phyloP scores from a whole-genome alignment of 352 stramenopile genomes.

The Phytopythium oedochilum region DNA sequence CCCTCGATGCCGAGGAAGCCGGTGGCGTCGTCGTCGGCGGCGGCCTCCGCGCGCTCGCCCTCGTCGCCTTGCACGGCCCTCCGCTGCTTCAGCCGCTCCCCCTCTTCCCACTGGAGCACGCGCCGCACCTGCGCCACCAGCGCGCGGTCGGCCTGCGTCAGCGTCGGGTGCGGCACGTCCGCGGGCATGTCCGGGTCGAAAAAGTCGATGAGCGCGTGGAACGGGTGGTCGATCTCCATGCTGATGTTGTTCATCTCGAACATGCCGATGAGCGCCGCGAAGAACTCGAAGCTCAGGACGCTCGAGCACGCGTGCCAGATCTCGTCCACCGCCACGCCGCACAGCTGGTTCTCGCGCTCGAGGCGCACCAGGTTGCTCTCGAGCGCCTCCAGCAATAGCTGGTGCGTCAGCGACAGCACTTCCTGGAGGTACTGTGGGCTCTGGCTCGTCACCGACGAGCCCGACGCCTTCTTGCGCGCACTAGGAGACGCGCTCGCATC shows the following conservation, averaged over 20 bases:
- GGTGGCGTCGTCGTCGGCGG: slow-evolving; percentile 17
- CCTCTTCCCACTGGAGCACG: slow-evolving; percentile 43
- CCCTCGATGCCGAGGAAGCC: slow-evolving; percentile 79
- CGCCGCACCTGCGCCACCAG: slow-evolving; percentile 35
- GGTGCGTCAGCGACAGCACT: slow-evolving; percentile 55
- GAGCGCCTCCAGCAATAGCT: slow-evolving; percentile 55
- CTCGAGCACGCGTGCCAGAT: slow-evolving; percentile 58
- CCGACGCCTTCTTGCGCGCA: too few relatives aligned
- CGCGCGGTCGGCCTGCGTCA: slow-evolving; percentile 19
- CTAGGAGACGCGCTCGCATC: too few relatives aligned
- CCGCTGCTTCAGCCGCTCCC: slow-evolving; percentile 30
- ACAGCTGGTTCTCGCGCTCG: slow-evolving; percentile 56
- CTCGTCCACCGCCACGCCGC: slow-evolving; percentile 45
- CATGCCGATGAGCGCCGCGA: slow-evolving; percentile 89
- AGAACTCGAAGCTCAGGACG: slow-evolving; percentile 81
- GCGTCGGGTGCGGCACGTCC: slow-evolving; percentile 24
- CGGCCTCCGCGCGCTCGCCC: too few relatives aligned
- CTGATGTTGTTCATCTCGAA: slow-evolving; percentile 97
- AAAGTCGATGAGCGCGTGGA: slow-evolving; percentile 63
- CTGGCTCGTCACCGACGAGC: not conserved
- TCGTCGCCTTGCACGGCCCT: too few relatives aligned
- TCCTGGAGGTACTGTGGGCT: slow-evolving; percentile 43
- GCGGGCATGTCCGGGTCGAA: slow-evolving; percentile 40
- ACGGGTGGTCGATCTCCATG: slow-evolving; percentile 86
- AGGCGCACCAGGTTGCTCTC: slow-evolving; percentile 67